A percentile compares a stretch with the other conserved stretches of the same genome.
phyloP scores from a whole-genome alignment of 352 stramenopile species.

The Pythium brachiatum region DNA sequence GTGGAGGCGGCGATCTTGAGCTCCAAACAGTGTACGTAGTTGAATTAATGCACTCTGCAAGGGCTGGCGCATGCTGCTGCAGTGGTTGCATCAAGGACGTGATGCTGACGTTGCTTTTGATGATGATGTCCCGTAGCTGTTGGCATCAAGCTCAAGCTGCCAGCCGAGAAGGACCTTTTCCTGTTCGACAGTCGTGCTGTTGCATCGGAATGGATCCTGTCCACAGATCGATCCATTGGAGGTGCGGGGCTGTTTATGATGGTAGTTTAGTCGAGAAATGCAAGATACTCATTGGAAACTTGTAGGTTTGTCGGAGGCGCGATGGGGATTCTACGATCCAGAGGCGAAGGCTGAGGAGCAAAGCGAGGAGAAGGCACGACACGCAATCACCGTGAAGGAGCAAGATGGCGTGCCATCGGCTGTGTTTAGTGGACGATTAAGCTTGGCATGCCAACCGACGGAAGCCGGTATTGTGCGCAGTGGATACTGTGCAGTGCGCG shows the following conservation, averaged over 20 bases:
- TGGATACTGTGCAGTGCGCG: constrained; percentile 80
- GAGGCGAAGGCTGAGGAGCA: constrained; percentile 11
- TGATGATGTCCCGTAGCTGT: constrained; percentile 36
- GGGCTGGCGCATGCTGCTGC: not conserved
- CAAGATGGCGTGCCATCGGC: constrained; percentile 48
- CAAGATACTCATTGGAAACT: constrained; percentile 1
- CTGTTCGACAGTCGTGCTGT: constrained; percentile 58
- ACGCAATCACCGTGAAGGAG: constrained; percentile 36
- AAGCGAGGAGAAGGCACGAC: constrained; percentile 1
- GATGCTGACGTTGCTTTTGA: constrained; percentile 1
- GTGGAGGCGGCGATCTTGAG: constrained; percentile 74
- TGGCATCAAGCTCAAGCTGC: constrained; percentile 69
- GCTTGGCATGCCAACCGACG: constrained; percentile 71
- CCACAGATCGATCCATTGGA: constrained; percentile 78
- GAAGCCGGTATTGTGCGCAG: constrained; percentile 77
- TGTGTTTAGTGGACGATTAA: constrained; percentile 71
- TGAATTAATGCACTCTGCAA: not conserved
- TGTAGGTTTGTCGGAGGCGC: constrained; percentile 51
- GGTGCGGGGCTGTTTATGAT: constrained; percentile 29
- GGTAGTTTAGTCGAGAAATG: not conserved
- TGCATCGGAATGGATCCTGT: constrained; percentile 60
- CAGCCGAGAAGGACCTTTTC: constrained; percentile 76
- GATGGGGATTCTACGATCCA: constrained; percentile 63
- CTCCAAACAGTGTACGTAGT: constrained; percentile 74
- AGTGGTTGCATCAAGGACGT: not conserved